phyloP scores from a whole-genome alignment of 78 protist species.

The Cavenderia fasciculata region DNA sequence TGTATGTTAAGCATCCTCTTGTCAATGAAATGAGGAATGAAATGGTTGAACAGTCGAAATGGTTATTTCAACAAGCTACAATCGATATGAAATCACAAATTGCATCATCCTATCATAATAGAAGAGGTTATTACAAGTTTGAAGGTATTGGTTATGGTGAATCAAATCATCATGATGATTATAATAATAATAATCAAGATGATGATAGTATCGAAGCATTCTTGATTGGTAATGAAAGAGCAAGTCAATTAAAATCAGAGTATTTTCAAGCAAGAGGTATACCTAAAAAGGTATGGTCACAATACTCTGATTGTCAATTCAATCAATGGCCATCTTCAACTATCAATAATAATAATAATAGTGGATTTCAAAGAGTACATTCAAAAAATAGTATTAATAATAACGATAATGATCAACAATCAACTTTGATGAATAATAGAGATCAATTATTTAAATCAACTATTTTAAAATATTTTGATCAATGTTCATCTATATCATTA shows the following conservation, averaged over 20 bases:
- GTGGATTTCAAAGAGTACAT: too few relatives aligned
- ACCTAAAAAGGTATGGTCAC: neutral
- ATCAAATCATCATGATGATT: neutral
- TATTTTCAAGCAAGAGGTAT: neutral
- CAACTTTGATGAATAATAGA: neutral
- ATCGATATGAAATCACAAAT: neutral
- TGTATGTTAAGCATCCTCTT: slow-evolving; percentile 3
- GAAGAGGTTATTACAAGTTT: slow-evolving; percentile 8
- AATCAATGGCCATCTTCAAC: slow-evolving; percentile 27
- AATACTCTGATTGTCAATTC: neutral
- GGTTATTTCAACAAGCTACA: too few relatives aligned
- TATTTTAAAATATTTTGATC: neutral
- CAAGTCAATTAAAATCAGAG: too few relatives aligned
- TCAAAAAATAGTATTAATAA: too few relatives aligned
- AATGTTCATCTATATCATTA: neutral
- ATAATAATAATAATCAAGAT: neutral
- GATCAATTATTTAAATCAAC: neutral
- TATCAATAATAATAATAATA: too few relatives aligned
- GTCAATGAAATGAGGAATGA: neutral
- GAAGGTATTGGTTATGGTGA: slow-evolving; percentile 27
- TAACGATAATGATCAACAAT: too few relatives aligned
- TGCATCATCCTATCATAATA: neutral
- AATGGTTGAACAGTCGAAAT: neutral
- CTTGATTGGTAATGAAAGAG: slow-evolving; percentile 9
- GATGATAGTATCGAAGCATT: slow-evolving; percentile 5